These are phyloP conservation scores for Trametes polyzona DNA, from an alignment of 1,284 basidiomycete genomes.

Conservation along the genomic window DNA sequence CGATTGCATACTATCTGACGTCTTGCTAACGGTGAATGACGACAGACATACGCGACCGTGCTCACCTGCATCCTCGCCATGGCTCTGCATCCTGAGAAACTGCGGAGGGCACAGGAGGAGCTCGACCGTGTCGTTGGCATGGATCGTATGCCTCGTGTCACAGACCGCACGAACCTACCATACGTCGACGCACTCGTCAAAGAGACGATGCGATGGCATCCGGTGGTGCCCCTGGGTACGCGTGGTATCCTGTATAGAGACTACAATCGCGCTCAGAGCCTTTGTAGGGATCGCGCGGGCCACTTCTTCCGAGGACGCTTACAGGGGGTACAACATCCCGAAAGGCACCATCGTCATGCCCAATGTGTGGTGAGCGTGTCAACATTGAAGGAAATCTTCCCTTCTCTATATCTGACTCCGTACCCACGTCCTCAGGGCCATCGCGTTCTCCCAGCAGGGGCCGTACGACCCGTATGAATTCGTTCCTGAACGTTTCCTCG, in stretches of 20 bases:
- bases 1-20: not conserved
- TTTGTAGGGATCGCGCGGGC: constrained; percentile 17
- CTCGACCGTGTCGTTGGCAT: constrained; percentile 35
- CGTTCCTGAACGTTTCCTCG: constrained; percentile 33
- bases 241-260: not conserved
- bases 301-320: constrained; percentile 21
- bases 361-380: constrained; percentile 20
- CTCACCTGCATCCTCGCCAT: constrained; percentile 34
- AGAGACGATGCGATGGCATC: constrained; percentile 39
- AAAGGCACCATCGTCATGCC: constrained; percentile 23
- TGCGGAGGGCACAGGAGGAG: constrained; percentile 34
- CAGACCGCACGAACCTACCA: constrained; percentile 32
- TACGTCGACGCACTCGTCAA: constrained; percentile 37
- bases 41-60: constrained; percentile 19
- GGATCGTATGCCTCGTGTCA: constrained; percentile 34
- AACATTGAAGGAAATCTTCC: too few species aligned
- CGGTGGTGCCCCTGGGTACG: constrained; percentile 22
- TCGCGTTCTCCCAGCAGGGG: constrained; percentile 27
- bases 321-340: constrained; percentile 24
- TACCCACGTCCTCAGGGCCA: constrained; percentile 20
- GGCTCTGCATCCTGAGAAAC: constrained; percentile 34
- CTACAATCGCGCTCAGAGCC: not conserved
- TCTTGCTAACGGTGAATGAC: not conserved
- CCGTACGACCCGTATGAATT: constrained; percentile 31
- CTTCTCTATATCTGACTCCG: not conserved